A percentile compares a stretch with the other conserved stretches of the same genome.
phyloP scores from a whole-genome alignment of 768 basidiomycete genomes.

The Hygrocybe punicea region DNA sequence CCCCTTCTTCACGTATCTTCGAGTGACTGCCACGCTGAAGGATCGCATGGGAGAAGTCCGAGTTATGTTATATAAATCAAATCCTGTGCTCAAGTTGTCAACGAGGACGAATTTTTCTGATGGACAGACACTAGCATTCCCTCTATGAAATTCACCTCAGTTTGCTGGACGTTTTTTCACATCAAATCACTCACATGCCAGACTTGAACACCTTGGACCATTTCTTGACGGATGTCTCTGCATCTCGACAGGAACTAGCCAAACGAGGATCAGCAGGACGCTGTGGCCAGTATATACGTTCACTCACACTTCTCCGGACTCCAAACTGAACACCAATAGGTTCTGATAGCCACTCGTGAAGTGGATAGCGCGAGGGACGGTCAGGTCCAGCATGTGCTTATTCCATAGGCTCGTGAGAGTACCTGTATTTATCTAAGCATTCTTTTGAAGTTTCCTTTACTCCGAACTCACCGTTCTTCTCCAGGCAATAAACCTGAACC shows the following conservation, averaged over 20 bases:
- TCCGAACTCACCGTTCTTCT: constrained; percentile 3
- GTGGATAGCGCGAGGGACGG: background rate
- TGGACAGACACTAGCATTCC: background rate
- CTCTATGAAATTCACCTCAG: background rate
- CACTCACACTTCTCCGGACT: background rate
- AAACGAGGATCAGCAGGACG: background rate
- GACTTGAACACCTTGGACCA: background rate
- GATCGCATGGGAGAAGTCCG: background rate
- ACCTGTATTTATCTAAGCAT: background rate
- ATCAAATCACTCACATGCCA: constrained; percentile 1
- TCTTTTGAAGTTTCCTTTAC: background rate
- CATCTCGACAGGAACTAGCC: background rate
- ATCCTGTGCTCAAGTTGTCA: constrained; percentile 1
- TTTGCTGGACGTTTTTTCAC: background rate
- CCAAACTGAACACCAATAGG: background rate
- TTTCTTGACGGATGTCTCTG: background rate
- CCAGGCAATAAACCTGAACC: background rate
- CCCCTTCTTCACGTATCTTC: background rate
- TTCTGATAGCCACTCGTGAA: background rate
- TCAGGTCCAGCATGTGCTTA: background rate
- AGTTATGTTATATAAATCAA: background rate
- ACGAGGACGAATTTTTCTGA: background rate
- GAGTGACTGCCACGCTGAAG: background rate
- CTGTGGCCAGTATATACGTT: background rate
- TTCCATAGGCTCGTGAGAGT: background rate